Percentiles rank a stretch among this genome's conserved stretches.
Conservation (phyloP, 331 rosid genomes). For the Dryas integrifolia region DNA sequence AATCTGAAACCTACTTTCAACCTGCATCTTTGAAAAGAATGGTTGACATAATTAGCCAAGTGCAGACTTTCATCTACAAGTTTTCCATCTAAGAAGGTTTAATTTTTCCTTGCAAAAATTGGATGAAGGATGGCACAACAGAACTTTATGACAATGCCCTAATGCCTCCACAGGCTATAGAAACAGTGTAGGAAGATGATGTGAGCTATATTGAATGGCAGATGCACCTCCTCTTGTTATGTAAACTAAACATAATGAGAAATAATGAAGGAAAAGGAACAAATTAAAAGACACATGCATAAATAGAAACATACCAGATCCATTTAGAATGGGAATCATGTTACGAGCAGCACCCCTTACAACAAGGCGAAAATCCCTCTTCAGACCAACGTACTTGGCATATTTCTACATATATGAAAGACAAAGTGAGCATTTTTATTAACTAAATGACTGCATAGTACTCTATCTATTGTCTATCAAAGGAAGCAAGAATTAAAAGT, state of each 20-base stretch:
- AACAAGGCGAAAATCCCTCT: constrained; percentile 97
- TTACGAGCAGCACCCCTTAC: constrained; percentile 97
- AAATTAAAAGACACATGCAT: neutral
- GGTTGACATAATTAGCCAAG: neutral
- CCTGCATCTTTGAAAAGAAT: neutral
- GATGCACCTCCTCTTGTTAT: neutral
- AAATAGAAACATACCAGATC: constrained; percentile 70
- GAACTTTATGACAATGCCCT: neutral
- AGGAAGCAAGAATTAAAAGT: neutral
- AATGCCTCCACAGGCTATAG: neutral
- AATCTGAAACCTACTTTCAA: neutral
- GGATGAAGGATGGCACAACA: neutral
- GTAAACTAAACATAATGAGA: neutral
- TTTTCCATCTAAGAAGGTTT: neutral
- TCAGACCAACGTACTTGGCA: constrained; percentile 88
- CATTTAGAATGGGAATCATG: constrained; percentile 84
- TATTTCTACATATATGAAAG: constrained; percentile 62
- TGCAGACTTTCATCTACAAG: neutral
- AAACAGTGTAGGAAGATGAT: neutral
- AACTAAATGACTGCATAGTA: neutral
- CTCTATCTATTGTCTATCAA: neutral
- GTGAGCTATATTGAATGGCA: neutral
- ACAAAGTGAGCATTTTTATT: constrained; percentile 17
- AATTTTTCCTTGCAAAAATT: neutral
- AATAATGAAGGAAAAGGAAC: neutral